Evolutionary conservation across 108 stramenopile species (phyloP).

Genomic region (Heterococcus sp.): DNA sequence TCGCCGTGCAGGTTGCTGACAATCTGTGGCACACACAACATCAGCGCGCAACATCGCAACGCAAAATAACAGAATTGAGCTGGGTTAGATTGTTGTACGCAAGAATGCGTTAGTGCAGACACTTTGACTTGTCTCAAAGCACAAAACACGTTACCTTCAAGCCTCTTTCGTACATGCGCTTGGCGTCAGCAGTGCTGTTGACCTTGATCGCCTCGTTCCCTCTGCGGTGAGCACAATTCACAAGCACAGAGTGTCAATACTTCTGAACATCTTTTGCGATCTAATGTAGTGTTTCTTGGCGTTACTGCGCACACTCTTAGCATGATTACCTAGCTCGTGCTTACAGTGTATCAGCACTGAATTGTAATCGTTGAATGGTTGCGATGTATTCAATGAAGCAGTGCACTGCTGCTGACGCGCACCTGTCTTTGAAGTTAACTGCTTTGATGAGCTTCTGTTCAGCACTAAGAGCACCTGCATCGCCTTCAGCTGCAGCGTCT

Average conservation of each 20-base stretch:
- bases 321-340: neutral
- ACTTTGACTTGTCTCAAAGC: no score
- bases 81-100: no score
- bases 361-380: no score
- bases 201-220: neutral
- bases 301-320: neutral
- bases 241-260: neutral
- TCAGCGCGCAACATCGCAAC: no score
- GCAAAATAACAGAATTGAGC: no score
- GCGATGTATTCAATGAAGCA: no score
- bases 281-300: no score
- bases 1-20: neutral
- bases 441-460: neutral
- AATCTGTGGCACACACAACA: neutral
- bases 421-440: neutral
- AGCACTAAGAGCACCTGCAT: no score
- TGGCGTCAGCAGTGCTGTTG: neutral
- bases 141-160: no score
- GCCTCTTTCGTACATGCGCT: neutral
- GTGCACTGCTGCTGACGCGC: neutral
- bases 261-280: no score
- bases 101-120: no score
- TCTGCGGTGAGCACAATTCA: neutral
- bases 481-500: neutral
- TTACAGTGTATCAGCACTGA: neutral